Percentiles rank a stretch among this genome's conserved stretches.
These are phyloP conservation scores for Zygosaccharomyces bailii DNA, from an alignment of 805 yeast species.

Conservation along the genomic window DNA sequence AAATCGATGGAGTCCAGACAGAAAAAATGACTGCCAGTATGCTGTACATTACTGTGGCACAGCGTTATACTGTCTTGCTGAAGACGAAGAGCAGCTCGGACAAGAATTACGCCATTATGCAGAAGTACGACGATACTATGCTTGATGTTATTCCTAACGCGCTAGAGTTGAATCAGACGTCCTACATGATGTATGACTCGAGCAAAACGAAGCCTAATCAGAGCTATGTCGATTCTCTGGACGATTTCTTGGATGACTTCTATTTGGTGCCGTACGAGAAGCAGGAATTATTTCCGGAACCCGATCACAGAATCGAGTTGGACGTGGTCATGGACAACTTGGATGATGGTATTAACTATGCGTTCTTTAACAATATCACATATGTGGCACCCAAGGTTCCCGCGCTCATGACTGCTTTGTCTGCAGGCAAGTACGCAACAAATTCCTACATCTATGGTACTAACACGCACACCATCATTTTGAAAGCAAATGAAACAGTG, in stretches of 20 bases:
- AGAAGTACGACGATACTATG: slow-evolving; percentile 76
- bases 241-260: slow-evolving; percentile 70
- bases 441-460: slow-evolving; percentile 64
- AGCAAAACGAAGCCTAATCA: slow-evolving; percentile 41
- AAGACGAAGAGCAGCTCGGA: slow-evolving; percentile 63
- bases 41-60: slow-evolving; percentile 85
- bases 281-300: slow-evolving; percentile 55
- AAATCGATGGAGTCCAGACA: slow-evolving; percentile 86
- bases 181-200: slow-evolving; percentile 58
- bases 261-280: slow-evolving; percentile 61
- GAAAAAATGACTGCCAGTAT: slow-evolving; percentile 67
- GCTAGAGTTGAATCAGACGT: slow-evolving; percentile 68
- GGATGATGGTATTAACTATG: slow-evolving; percentile 85
- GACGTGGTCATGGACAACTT: slow-evolving; percentile 82
- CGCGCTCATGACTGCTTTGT: slow-evolving; percentile 69
- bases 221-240: slow-evolving; percentile 45
- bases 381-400: slow-evolving; percentile 84
- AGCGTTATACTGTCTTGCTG: slow-evolving; percentile 79
- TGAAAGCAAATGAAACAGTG: slow-evolving; percentile 53
- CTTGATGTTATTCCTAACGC: slow-evolving; percentile 69
- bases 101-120: slow-evolving; percentile 77
- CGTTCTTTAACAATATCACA: slow-evolving; percentile 89
- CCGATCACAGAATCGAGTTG: slow-evolving; percentile 66
- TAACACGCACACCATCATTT: slow-evolving; percentile 71
- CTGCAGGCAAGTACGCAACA: slow-evolving; percentile 60